Evolutionary conservation across 1,139 yeast species (phyloP), one percentile per base, ranked within the genome.

Genomic region (Nakaseomyces bracarensis): DNA sequence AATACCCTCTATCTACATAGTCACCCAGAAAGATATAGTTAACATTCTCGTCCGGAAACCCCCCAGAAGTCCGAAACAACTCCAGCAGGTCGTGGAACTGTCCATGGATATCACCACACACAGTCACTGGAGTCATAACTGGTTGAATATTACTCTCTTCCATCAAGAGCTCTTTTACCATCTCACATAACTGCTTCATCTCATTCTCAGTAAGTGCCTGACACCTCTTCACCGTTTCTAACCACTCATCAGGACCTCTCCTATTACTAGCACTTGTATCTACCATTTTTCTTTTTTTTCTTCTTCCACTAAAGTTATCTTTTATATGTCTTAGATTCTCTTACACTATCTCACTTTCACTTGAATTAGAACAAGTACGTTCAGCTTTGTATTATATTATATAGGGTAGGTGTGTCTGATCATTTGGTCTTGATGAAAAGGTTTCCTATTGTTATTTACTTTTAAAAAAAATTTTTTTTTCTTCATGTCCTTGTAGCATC

Each of bases 61-160:
- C 97, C 22, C 98, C 98, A 22, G 94, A 81, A 36, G 89, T 84
- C 52, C 95, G 76, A 63, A 91, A 91, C 36, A 91, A 71, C 64
- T 91, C 97, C 59, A 91, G 70, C 48, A 91, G 70, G 64, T 91
- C 98, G 60, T 91, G 97, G 62, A 91, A 91, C 64, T 91, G 98
- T 6, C 98, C 98, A 65, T 91, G 98, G 51, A 91, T 94, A 65
- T 91, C 98, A 51, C 98, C 98, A 70, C 97, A 91, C 11, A 91
- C 96, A 1, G 96, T 87, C n/a, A 91, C 97, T 1, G 98, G 98
- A 27, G 93, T 79, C 61, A 82, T 86, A 11, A 91, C 97, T 0
- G 98, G 97, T 60, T 91, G 97, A 51, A 91, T 89, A 62, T 91
- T 91, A 36, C 91, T 82, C 63, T 86, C 96, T 61, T 86, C 96